Evolutionary conservation across 78 protist species (phyloP).

Genomic region (Dictyostelium capitatum): DNA sequence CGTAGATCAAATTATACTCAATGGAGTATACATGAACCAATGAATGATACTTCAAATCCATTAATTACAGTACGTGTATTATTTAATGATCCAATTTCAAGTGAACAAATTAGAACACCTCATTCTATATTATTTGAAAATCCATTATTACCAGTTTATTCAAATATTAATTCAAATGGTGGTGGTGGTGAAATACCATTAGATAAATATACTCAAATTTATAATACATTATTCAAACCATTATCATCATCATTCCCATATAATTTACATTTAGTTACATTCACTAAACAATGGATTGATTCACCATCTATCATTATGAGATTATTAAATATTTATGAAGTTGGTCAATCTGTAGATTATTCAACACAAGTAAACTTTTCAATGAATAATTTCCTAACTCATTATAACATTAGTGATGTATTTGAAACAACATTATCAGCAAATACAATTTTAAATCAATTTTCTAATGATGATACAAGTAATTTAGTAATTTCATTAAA

Average conservation of each 20-base stretch:
- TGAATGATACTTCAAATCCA: slow-evolving; percentile 58
- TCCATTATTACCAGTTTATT: slow-evolving; percentile 30
- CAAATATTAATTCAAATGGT: neutral
- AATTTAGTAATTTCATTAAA: slow-evolving; percentile 13
- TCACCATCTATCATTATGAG: slow-evolving; percentile 10
- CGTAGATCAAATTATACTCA: slow-evolving; percentile 55
- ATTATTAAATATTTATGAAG: slow-evolving; percentile 46
- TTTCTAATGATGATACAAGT: neutral
- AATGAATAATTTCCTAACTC: neutral
- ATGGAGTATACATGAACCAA: slow-evolving; percentile 35
- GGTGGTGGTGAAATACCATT: slow-evolving; percentile 1
- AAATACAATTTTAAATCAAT: neutral
- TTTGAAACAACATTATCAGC: slow-evolving; percentile 49
- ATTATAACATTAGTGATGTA: slow-evolving; percentile 3
- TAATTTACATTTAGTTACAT: slow-evolving; percentile 37
- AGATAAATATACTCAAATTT: neutral
- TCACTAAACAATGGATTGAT: slow-evolving; percentile 55
- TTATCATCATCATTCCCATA: slow-evolving; percentile 14
- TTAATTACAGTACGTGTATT: neutral
- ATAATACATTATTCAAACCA: slow-evolving; percentile 23
- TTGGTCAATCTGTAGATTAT: slow-evolving; percentile 11
- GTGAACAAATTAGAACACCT: slow-evolving; percentile 34
- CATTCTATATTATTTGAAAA: slow-evolving; percentile 59
- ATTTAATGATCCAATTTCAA: slow-evolving; percentile 11
- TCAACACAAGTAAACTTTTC: slow-evolving; percentile 22